Base-by-base conservation (phyloP, 768 basidiomycete species). In the Pisolithus orientalis region DNA sequence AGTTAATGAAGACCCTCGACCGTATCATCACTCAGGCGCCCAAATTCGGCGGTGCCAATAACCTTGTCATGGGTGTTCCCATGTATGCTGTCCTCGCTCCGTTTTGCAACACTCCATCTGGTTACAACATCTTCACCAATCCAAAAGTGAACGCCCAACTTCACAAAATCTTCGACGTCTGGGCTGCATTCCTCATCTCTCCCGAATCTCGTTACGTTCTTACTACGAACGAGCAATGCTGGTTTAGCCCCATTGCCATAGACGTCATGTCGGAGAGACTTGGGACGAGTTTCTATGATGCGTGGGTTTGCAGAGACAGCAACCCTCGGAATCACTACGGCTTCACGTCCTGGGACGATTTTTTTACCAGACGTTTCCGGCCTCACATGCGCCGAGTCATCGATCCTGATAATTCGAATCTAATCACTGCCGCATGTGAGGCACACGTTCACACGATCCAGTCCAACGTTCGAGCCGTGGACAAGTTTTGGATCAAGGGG, bases 401-500 rank as follows among this genome's bases (percentile, higher is more conserved):
- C 6, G 37, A 47, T n/a, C 53, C 57, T 10, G 54, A 67, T 45
- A 39, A 62, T 43, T 44, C 47, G 24, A 47, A 79, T 21, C 44
- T 79, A 50, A 65, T 83, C 55, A 69, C 61, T 54, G 75, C 69
- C 59, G 71, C 75, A 7, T 83, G 80, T 69, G 82, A 83, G 60
- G 78, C 76, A 25, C 67, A 60, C 6, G 59, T 77, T 10, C 76
- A 77, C 62, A 66, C 69, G 49, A 49, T 49, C 24, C 27, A 27
- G 69, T 24, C 47, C 38, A 57, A 75, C 52, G 72, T 79, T 47
- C 57, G 76, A 43, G 61, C 55, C 5, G 59, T 62, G 14, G 77
- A 80, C 49, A 57, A 57, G 39, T 82, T 83, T 62, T 83, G 79
- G 80, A 60, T 81, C 63, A 83, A 83, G 59, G 77, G 72, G 5